These are phyloP conservation scores for Saturnispora silvae DNA, from an alignment of 805 yeast genomes.

Conservation along the genomic window DNA sequence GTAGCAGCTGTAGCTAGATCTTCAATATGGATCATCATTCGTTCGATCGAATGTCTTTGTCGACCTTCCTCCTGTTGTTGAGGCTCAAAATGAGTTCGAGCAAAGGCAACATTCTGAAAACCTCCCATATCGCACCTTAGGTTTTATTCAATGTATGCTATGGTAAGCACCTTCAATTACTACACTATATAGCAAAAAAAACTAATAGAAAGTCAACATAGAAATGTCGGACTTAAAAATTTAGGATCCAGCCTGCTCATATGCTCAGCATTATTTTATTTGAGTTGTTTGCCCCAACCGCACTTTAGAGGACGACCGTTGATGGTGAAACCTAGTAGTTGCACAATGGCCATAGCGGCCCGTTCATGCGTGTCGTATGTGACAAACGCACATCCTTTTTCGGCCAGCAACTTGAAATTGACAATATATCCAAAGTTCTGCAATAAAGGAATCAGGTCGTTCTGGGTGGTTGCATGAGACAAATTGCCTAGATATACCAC, in stretches of 20 bases:
- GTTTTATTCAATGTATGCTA: not conserved
- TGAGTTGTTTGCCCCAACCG: slow-evolving; percentile 66
- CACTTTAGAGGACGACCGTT: slow-evolving; percentile 72
- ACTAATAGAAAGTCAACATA: no score
- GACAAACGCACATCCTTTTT: slow-evolving; percentile 81
- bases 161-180: not conserved
- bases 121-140: slow-evolving; percentile 19
- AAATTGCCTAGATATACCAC: slow-evolving; percentile 84
- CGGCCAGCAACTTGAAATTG: slow-evolving; percentile 71
- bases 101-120: slow-evolving; percentile 23
- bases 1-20: slow-evolving; percentile 93
- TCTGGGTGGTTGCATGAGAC: slow-evolving; percentile 64
- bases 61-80: no score
- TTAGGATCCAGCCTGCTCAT: no score
- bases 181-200: not conserved
- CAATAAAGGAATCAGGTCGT: slow-evolving; percentile 60
- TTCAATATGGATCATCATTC: slow-evolving; percentile 68
- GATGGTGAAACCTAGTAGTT: slow-evolving; percentile 56
- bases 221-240: no score
- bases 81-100: slow-evolving; percentile 24
- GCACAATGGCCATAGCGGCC: slow-evolving; percentile 82
- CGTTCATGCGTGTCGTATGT: slow-evolving; percentile 79
- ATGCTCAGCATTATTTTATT: no score
- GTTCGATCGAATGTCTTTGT: slow-evolving; percentile 32
- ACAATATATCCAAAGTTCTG: slow-evolving; percentile 76